Evolutionary conservation across 2,329 filamentous ascomycete species (phyloP), one percentile per base, ranked within the genome.

Genomic region (Trichophyton mentagrophytes): DNA sequence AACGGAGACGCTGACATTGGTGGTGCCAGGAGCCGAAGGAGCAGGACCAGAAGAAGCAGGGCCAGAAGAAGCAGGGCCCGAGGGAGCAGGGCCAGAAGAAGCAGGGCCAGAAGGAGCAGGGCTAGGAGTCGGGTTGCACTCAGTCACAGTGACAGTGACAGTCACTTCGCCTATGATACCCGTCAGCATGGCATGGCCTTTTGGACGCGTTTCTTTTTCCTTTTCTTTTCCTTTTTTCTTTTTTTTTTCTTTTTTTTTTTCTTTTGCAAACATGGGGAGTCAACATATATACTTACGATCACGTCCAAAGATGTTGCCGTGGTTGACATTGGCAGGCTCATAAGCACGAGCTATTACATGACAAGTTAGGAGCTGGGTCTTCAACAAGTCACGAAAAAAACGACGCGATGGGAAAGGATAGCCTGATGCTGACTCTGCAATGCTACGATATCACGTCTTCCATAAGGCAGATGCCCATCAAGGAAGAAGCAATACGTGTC

Each of bases 141-240:
- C 30, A 25, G 68, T 70, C n/a, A 66, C 63, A 15, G 67, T 69
- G 17, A 67, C 59, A 15, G 67, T 69, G 7, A 68, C 63, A 17
- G 64, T 65, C 40, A 59, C 61, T 36, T 40, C 17, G 6, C 49
- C 63, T 63, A 60, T 20, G 60, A 49, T 62, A 17, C 42, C 33
- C 22, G 49, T 55, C 22, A 59, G n/a, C 30, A 60, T 3, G 44
- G 11, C 46, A 22, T 22, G 22, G 22, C 22, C 3, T 49, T 25
- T 49, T 49, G 2, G 46, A 49, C 46, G 20, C 46, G 46, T 49
- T 30, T 30, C 27, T 30, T 30, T 30, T 1, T 5, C 7, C 7
- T 7, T 27, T 27, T 5, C 3, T 27, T 27, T 5, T 5, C 4
- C 3, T 27, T 5, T 30, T 7, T 30, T 30, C 2, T 49, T 30